Conservation (phyloP, 2,329 filamentous ascomycete species). For the Hymenoscyphus fraxineus region DNA sequence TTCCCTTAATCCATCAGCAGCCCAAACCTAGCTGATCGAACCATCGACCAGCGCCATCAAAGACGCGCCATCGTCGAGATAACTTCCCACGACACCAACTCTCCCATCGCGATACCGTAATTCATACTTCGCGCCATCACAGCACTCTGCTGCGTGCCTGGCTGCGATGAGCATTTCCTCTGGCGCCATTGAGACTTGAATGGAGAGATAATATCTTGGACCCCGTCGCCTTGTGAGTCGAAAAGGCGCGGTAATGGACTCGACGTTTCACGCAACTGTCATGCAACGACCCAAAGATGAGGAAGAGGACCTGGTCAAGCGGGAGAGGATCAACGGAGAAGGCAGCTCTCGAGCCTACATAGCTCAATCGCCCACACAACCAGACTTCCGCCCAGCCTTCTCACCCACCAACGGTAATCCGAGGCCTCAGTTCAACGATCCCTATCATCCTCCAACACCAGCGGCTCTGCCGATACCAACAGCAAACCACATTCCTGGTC, state of each 20-base stretch:
- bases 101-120: not conserved
- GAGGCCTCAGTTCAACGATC: slow-evolving; percentile 32
- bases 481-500: slow-evolving; percentile 28
- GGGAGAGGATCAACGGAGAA: slow-evolving; percentile 31
- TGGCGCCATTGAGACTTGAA: slow-evolving; percentile 18
- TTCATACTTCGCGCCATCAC: not conserved
- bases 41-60: slow-evolving; percentile 15
- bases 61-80: slow-evolving; percentile 8
- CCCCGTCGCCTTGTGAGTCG: slow-evolving; percentile 19
- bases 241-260: slow-evolving; percentile 27
- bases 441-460: slow-evolving; percentile 30
- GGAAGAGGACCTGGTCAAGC: slow-evolving; percentile 28
- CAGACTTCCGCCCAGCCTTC: slow-evolving; percentile 28
- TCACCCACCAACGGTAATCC: slow-evolving; percentile 31
- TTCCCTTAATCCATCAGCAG: slow-evolving; percentile 13
- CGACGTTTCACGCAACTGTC: slow-evolving; percentile 32
- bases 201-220: slow-evolving; percentile 25
- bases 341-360: slow-evolving; percentile 26
- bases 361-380: slow-evolving; percentile 29
- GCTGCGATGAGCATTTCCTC: not conserved
- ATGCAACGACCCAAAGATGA: slow-evolving; percentile 31
- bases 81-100: slow-evolving; percentile 9
- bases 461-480: slow-evolving; percentile 26
- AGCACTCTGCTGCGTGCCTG: not conserved
- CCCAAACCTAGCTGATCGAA: slow-evolving; percentile 11